phyloP scores from a whole-genome alignment of 768 basidiomycete genomes.

The Pleurotus sapidus region DNA sequence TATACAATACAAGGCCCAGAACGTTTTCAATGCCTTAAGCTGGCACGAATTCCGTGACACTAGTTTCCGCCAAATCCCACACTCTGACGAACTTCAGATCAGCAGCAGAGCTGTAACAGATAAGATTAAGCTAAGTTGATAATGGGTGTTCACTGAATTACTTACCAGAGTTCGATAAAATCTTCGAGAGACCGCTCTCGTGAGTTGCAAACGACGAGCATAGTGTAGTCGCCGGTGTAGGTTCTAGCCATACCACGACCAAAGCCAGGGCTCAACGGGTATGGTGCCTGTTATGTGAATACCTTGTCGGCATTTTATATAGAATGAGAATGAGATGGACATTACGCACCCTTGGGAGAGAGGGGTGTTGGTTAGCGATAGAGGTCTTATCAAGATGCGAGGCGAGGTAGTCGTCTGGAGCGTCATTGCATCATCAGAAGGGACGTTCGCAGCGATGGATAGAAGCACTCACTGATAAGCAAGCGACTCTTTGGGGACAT shows the following conservation, averaged over 20 bases:
- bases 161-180: not conserved
- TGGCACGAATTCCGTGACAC: not conserved
- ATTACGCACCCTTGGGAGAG: not conserved
- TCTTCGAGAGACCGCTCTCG: not conserved
- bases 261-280: not conserved
- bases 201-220: not conserved
- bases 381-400: not conserved
- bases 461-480: constrained; percentile 25
- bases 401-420: not conserved
- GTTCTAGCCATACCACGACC: not conserved
- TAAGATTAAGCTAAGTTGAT: too few species aligned
- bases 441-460: not conserved
- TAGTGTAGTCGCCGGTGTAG: not conserved
- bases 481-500: constrained; percentile 26
- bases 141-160: too few species aligned
- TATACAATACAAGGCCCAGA: too few species aligned
- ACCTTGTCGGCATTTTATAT: not conserved
- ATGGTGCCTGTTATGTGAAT: not conserved
- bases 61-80: constrained; percentile 7
- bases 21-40: not conserved
- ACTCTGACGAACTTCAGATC: not conserved
- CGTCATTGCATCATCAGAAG: not conserved
- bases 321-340: not conserved
- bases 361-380: not conserved
- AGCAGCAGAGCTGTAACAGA: not conserved